phyloP scores from a whole-genome alignment of 2,329 filamentous ascomycete species.

The Gnomoniopsis smithogilvyi region DNA sequence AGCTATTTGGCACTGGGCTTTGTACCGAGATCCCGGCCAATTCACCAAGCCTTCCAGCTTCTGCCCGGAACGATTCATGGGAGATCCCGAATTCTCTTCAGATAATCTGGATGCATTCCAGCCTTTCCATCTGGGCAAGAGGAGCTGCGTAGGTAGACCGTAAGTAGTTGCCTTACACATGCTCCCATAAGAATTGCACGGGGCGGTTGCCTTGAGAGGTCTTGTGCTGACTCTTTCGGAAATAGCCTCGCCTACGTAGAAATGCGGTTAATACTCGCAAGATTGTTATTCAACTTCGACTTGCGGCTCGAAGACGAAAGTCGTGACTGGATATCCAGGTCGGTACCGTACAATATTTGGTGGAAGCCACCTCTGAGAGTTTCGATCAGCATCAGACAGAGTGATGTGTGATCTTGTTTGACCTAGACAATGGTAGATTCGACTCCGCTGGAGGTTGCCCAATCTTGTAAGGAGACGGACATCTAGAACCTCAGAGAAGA shows the following conservation, averaged over 20 bases:
- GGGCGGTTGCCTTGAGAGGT: no score
- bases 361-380: slow-evolving; percentile 18
- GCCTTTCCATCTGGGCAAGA: slow-evolving; percentile 35
- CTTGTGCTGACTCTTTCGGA: background rate
- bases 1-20: slow-evolving; percentile 29
- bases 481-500: no score
- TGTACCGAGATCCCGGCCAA: slow-evolving; percentile 29
- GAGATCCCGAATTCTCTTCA: slow-evolving; percentile 19
- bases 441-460: no score
- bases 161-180: slow-evolving; percentile 18
- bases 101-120: slow-evolving; percentile 31
- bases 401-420: no score
- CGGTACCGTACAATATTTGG: slow-evolving; percentile 31
- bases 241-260: slow-evolving; percentile 41
- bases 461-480: no score
- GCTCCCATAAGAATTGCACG: no score
- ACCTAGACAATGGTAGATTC: no score
- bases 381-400: no score
- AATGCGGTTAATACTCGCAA: slow-evolving; percentile 43
- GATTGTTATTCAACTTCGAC: slow-evolving; percentile 44
- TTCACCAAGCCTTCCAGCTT: slow-evolving; percentile 31
- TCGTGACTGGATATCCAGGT: slow-evolving; percentile 32
- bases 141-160: slow-evolving; percentile 41
- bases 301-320: slow-evolving; percentile 32
- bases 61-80: slow-evolving; percentile 34